Evolutionary conservation across 1,284 basidiomycete species (phyloP), one percentile per base, ranked within the genome.

Genomic region (Naganishia liquefaciens): DNA sequence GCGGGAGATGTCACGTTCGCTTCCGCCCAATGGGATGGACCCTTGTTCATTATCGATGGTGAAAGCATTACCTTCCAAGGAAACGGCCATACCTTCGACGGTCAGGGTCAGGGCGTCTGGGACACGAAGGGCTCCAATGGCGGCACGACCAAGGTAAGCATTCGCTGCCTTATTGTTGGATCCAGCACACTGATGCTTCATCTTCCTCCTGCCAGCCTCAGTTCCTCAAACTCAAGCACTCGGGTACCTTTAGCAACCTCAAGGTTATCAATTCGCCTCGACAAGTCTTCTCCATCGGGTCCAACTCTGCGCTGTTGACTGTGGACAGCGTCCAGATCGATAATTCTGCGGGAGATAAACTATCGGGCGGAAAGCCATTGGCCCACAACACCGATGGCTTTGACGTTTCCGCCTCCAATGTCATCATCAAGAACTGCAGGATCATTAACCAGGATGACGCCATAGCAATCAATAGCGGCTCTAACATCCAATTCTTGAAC

Each of bases 31-130:
- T 55, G 54, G 53, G 67, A 67, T 46, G 69, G 68, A 3, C 68
- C 68, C 17, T 54, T 68, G 61, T 66, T 69, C 58, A 57, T 65
- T 37, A 69, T 69, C 44, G 64, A 66, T 39, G 68, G 70, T 6
- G 51, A 39, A 17, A 37, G 64, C 39, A 65, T 71, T 61, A 68
- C 63, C 15, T 71, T 68, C 55, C 55, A 70, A 25, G 70, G 70
- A 1, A 66, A 65, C 37, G 67, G 65, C 4, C 53, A 70, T 62
- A 69, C 66, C 27, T 63, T 67, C 37, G 62, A 70, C 42, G 67
- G 70, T 1, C 63, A 69, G 42, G 69, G 68, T 11, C 44, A 37
- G n/a, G 51, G 52, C n/a, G 62, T 64, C 19, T 71, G 70, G 69
- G 70, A 70, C 39, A 68, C 63, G 5, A 23, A 65, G 52, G 70